Conservation (phyloP, 2,329 filamentous ascomycete genomes). For the Cladosporium sp. region DNA sequence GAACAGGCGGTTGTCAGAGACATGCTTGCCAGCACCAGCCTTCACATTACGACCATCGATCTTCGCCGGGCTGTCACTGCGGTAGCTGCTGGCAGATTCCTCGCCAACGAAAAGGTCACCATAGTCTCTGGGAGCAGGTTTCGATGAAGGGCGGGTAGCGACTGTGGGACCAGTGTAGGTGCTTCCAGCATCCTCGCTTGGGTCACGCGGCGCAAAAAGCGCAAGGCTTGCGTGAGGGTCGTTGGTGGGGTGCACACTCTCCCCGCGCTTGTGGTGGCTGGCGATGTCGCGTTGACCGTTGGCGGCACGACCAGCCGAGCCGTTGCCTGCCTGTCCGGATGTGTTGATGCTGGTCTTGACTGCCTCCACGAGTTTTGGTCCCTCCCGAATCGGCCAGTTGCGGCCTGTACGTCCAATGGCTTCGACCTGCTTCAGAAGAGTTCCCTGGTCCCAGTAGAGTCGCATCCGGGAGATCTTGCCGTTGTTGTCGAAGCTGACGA, state of each 20-base stretch:
- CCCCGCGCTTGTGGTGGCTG: slow-evolving; percentile 31
- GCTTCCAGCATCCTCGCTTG: slow-evolving; percentile 53
- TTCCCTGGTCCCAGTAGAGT: slow-evolving; percentile 92
- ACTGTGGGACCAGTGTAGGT: slow-evolving; percentile 51
- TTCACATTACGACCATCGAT: slow-evolving; percentile 44
- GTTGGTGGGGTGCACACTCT: slow-evolving; percentile 39
- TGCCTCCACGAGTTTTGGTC: slow-evolving; percentile 77
- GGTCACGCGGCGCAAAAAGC: slow-evolving; percentile 71
- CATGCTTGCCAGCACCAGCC: slow-evolving; percentile 53
- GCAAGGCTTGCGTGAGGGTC: slow-evolving; percentile 66
- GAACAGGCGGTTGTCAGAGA: slow-evolving; percentile 56
- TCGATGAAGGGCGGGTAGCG: slow-evolving; percentile 68
- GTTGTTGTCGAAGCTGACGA: slow-evolving; percentile 76
- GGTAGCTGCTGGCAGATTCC: slow-evolving; percentile 34
- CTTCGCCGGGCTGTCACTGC: slow-evolving; percentile 37
- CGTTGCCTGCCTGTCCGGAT: slow-evolving; percentile 29
- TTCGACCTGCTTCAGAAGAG: slow-evolving; percentile 88
- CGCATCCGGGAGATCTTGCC: slow-evolving; percentile 85
- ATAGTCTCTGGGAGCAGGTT: slow-evolving; percentile 65
- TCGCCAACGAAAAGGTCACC: slow-evolving; percentile 68
- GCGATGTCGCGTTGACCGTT: slow-evolving; percentile 29
- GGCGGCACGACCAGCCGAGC: slow-evolving; percentile 23
- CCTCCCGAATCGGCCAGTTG: slow-evolving; percentile 94
- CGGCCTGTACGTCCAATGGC: slow-evolving; percentile 86
- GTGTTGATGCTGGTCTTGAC: slow-evolving; percentile 36